Percentiles rank a stretch among this genome's conserved stretches.
These are phyloP conservation scores for Prunus yedoensis DNA, from an alignment of 331 rosid species.

Conservation along the genomic window DNA sequence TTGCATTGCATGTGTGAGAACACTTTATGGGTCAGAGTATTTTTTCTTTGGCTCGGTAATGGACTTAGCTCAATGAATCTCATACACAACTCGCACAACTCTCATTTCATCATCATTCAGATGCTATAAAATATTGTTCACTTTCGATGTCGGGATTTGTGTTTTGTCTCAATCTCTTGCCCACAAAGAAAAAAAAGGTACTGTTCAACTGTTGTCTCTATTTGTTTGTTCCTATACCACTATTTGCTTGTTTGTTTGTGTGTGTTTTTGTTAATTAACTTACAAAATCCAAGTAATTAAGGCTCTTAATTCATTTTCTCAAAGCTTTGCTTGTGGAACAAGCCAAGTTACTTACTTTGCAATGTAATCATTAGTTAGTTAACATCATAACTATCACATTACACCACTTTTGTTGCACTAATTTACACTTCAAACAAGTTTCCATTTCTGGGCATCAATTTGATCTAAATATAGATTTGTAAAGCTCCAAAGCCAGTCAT, in stretches of 20 bases:
- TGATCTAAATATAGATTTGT: not conserved
- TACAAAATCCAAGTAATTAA: no score
- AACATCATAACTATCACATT: constrained; percentile 2
- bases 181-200: not conserved
- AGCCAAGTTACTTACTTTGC: not conserved
- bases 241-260: not conserved
- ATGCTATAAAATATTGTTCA: not conserved
- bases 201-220: not conserved
- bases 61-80: constrained; percentile 8
- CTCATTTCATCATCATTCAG: constrained; percentile 10
- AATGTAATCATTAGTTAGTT: not conserved
- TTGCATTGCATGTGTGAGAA: constrained; percentile 11
- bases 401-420: constrained; percentile 4
- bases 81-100: constrained; percentile 5
- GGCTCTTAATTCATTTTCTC: not conserved
- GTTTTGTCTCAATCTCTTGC: constrained; percentile 7
- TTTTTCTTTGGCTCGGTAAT: constrained; percentile 6
- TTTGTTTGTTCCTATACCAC: not conserved
- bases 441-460: constrained; percentile 8
- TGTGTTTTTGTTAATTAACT: not conserved
- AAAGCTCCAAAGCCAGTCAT: not conserved
- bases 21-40: constrained; percentile 1
- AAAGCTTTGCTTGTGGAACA: constrained; percentile 8
- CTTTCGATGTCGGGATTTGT: constrained; percentile 17
- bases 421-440: constrained; percentile 4